Conservation (phyloP, 257 asterid species). For the Solanum etuberosum region DNA sequence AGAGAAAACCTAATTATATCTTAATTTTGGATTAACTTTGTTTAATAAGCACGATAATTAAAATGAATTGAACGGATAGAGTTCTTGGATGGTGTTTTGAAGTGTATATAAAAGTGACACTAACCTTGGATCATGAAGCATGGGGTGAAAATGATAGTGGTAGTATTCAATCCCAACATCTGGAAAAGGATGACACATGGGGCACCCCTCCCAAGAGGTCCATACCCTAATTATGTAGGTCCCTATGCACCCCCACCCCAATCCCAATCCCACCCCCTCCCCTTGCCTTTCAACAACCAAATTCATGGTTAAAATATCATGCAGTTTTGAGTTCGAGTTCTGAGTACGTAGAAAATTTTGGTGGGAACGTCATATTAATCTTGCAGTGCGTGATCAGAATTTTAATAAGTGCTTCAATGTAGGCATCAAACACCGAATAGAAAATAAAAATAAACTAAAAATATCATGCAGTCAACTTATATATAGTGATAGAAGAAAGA, state of each 20-base stretch:
- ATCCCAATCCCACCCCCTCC: background rate
- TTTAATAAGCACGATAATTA: background rate
- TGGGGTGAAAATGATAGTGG: background rate
- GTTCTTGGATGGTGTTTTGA: background rate
- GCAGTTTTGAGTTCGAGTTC: too few relatives aligned
- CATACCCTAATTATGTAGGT: background rate
- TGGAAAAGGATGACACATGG: conserved; percentile 22
- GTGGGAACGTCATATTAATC: too few relatives aligned
- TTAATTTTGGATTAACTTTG: background rate
- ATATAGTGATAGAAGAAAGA: background rate
- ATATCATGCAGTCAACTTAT: background rate
- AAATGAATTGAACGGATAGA: background rate
- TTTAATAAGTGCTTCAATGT: too few relatives aligned
- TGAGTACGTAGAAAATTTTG: too few relatives aligned
- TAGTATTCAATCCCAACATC: conserved; percentile 11
- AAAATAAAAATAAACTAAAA: too few relatives aligned
- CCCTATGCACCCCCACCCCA: background rate
- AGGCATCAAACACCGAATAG: too few relatives aligned
- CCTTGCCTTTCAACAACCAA: background rate
- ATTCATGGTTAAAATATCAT: conserved; percentile 17
- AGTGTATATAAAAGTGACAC: background rate
- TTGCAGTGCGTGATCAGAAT: too few relatives aligned
- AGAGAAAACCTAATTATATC: background rate
- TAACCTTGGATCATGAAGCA: conserved; percentile 15
- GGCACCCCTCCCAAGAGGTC: conserved; percentile 24